Conservation (phyloP, 2,329 filamentous ascomycete genomes). For the Alternaria atra region DNA sequence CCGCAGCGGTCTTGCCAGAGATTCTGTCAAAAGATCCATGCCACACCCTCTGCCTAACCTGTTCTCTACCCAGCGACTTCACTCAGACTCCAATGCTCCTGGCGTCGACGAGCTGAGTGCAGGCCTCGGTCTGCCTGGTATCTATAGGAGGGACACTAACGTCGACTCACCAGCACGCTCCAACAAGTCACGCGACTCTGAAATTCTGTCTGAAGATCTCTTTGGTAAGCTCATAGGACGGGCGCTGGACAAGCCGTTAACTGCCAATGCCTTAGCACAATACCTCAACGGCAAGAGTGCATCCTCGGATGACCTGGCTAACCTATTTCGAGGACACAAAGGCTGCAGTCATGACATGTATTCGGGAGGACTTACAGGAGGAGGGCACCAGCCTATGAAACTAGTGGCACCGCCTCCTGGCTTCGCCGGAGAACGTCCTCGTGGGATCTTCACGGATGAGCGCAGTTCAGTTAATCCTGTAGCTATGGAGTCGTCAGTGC, state of each 20-base stretch:
- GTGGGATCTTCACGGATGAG: conserved; percentile 15
- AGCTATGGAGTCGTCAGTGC: neutral
- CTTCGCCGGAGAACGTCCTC: conserved; percentile 12
- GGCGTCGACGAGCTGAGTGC: conserved; percentile 28
- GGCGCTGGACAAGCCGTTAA: conserved; percentile 33
- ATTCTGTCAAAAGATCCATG: neutral
- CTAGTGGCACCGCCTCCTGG: conserved; percentile 21
- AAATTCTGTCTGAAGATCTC: conserved; percentile 10
- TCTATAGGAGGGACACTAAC: neutral
- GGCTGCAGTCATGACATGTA: neutral
- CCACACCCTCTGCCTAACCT: neutral
- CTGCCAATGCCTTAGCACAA: conserved; percentile 29
- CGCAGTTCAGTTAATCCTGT: neutral
- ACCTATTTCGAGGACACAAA: neutral
- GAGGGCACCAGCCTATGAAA: conserved; percentile 5
- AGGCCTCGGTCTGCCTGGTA: conserved; percentile 23
- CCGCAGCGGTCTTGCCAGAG: neutral
- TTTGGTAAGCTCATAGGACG: conserved; percentile 32
- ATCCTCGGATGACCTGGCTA: neutral
- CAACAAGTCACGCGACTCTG: conserved; percentile 7
- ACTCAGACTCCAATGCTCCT: conserved; percentile 12
- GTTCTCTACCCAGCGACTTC: neutral
- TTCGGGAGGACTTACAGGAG: neutral
- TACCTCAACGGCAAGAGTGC: conserved; percentile 17
- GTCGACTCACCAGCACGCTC: conserved; percentile 4